Conservation (phyloP, 441 rosid species). For the Hura crepitans region DNA sequence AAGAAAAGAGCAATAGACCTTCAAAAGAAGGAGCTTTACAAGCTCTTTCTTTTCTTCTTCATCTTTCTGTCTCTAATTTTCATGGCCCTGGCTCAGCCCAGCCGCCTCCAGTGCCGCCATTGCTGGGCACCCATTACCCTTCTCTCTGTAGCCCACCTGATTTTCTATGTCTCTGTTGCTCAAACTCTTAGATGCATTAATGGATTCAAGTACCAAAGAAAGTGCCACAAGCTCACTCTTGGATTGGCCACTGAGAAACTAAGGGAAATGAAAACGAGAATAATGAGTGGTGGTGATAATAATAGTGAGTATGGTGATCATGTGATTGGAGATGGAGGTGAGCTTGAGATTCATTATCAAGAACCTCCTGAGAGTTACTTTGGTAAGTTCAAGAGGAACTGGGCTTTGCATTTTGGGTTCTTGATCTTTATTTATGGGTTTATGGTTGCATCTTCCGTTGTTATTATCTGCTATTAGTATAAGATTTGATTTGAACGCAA, state of each 20-base stretch:
- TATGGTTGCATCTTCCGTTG: conserved; percentile 80
- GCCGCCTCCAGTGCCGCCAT: conserved; percentile 81
- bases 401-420: conserved; percentile 91
- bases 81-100: conserved; percentile 51
- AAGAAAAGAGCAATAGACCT: conserved; percentile 87
- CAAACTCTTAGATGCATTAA: conserved; percentile 89
- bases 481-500: background rate
- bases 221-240: conserved; percentile 92
- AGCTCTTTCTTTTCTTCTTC: conserved; percentile 79
- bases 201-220: conserved; percentile 88
- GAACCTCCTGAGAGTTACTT: conserved; percentile 91
- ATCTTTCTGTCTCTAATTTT: conserved; percentile 61
- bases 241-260: conserved; percentile 85
- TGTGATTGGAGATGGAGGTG: conserved; percentile 47
- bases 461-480: conserved; percentile 63
- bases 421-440: conserved; percentile 70
- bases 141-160: conserved; percentile 73
- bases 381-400: conserved; percentile 89
- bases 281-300: conserved; percentile 11
- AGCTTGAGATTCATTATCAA: conserved; percentile 91
- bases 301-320: conserved; percentile 37
- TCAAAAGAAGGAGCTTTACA: conserved; percentile 90
- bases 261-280: conserved; percentile 60
- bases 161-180: conserved; percentile 89
- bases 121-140: conserved; percentile 78